These are phyloP conservation scores for Saccharomycopsis sp. DNA, from an alignment of 805 yeast genomes.

Conservation along the genomic window DNA sequence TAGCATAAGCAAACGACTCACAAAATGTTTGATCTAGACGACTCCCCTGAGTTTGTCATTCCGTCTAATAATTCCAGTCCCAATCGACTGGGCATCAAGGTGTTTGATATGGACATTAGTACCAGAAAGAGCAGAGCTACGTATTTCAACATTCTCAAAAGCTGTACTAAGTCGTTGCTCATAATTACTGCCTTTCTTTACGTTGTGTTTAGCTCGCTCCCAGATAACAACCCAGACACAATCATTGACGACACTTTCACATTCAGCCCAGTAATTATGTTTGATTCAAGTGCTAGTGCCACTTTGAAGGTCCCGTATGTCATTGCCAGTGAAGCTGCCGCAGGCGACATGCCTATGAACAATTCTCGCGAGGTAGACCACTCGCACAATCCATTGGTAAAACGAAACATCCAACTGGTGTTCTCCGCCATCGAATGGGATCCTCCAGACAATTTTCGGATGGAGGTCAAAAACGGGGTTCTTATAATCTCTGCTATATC, in stretches of 20 bases:
- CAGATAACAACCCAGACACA: background rate
- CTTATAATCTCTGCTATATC: slow-evolving; percentile 5
- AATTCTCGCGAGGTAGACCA: background rate
- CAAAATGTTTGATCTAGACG: background rate
- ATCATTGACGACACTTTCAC: background rate
- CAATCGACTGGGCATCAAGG: background rate
- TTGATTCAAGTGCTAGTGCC: background rate
- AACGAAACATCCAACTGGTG: slow-evolving; percentile 2
- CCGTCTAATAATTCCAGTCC: background rate
- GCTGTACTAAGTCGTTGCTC: background rate
- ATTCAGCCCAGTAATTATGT: background rate
- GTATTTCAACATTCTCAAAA: background rate
- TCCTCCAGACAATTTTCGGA: slow-evolving; percentile 13
- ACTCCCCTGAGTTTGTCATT: background rate
- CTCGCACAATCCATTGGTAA: background rate
- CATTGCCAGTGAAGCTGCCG: background rate
- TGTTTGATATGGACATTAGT: background rate
- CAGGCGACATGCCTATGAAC: background rate
- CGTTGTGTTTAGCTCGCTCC: background rate
- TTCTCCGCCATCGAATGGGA: slow-evolving; percentile 15
- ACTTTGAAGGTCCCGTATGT: background rate
- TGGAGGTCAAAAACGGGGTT: slow-evolving; percentile 13
- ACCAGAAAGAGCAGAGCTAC: background rate
- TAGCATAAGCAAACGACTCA: background rate
- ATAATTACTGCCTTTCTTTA: background rate